Evolutionary conservation across 768 basidiomycete genomes (phyloP).

Genomic region (Pleurotus djamor): DNA sequence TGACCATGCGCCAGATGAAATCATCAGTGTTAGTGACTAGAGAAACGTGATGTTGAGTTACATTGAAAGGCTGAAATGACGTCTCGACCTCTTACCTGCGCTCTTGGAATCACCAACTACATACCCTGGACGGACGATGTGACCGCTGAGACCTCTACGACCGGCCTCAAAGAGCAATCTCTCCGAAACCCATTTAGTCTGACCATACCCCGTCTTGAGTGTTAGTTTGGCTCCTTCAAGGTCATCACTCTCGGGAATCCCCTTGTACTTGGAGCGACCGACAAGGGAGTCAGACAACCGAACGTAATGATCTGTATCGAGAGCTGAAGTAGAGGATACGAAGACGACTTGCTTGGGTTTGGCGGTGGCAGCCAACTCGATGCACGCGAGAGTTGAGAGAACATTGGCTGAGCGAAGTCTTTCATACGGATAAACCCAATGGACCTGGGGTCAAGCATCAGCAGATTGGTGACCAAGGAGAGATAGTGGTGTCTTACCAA

Average conservation of each 20-base stretch:
- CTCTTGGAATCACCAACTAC: constrained; percentile 89
- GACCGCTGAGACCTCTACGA: constrained; percentile 76
- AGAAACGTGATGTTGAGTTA: not conserved
- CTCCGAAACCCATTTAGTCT: constrained; percentile 98
- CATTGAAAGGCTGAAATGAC: not conserved
- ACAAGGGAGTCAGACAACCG: constrained; percentile 74
- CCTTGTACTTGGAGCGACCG: constrained; percentile 42
- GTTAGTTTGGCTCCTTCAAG: constrained; percentile 77
- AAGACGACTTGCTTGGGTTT: constrained; percentile 85
- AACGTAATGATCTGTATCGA: constrained; percentile 91
- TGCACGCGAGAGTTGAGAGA: constrained; percentile 80
- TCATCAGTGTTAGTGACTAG: constrained; percentile 98
- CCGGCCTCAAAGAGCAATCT: constrained; percentile 92
- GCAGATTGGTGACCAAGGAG: not conserved
- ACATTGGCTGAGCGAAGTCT: constrained; percentile 91
- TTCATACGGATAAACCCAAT: constrained; percentile 99
- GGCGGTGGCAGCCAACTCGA: constrained; percentile 71
- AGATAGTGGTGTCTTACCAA: constrained; percentile 52
- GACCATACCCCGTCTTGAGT: constrained; percentile 92
- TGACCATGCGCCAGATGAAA: constrained; percentile 97
- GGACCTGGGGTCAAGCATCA: constrained; percentile 56
- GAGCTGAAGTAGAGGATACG: constrained; percentile 93
- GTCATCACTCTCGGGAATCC: constrained; percentile 85
- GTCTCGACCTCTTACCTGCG: constrained; percentile 58
- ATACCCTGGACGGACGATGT: constrained; percentile 93